Evolutionary conservation across 257 asterid genomes (phyloP), one percentile per base, ranked within the genome.

Genomic region (Avicennia marina): DNA sequence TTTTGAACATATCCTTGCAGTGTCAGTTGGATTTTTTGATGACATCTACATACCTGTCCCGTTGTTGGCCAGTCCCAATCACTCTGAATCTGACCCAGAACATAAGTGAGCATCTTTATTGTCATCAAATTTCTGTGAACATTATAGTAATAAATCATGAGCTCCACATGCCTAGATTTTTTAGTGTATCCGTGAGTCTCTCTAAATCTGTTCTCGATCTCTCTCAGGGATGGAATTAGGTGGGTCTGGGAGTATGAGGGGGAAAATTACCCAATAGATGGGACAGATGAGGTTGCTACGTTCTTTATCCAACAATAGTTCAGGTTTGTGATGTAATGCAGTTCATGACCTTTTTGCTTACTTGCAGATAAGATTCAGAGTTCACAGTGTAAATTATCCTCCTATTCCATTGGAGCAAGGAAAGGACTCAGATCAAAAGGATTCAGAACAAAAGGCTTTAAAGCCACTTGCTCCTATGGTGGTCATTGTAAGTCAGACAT

Each of bases 1-100:
- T 53, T 18, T 17, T 65, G 56, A 61, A 45, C 43, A 15, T 66
- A 22, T 13, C 7, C 31, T 29, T 31, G 71, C 85, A 90, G 98
- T 91, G 68, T 69, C 98, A 1, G 85, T 91, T 49, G 98, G 96
- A 46, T 91, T 91, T 76, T 91, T 91, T 12, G 85, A 83, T 12
- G 98, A 91, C 75, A 88, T 79, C 44, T 69, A 72, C 63, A 71
- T 79, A 52, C 78, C 79, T 34, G 57, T 61, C 46, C 75, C 76
- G 50, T 75, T 72, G 36, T 54, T 79, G 69, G 38, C 72, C 29
- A 21, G 47, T 62, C 75, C 79, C 21, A 67, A 60, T 67, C 72
- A 71, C 67, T 58, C 66, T 21, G 95, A 79, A 57, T 83, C 90
- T 66, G 94, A 71, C 69, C 95, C 95, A 16, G 77, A 41, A 44